Conservation (phyloP, 495 filamentous ascomycete genomes). For the Aeminium ludgeri region DNA sequence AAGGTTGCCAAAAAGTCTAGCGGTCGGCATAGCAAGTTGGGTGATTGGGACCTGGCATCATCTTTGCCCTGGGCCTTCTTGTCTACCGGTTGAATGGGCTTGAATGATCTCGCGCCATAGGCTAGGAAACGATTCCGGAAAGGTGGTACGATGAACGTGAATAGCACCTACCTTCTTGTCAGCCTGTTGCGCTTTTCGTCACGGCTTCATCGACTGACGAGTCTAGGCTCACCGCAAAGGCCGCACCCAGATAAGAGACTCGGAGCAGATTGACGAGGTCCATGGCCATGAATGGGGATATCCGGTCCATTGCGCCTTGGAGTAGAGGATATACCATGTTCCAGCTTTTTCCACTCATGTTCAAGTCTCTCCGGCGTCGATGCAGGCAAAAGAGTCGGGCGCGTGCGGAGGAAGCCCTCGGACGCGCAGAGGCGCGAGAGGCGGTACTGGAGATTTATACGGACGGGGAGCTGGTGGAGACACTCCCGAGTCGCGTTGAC, state of each 20-base stretch:
- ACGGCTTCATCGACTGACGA: background rate
- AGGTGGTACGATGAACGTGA: constrained; percentile 34
- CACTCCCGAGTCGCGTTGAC: too few relatives aligned
- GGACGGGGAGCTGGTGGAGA: too few relatives aligned
- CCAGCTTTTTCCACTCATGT: too few relatives aligned
- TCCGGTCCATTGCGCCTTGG: too few relatives aligned
- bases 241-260: constrained; percentile 4
- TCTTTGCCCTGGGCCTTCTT: background rate
- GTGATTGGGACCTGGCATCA: background rate
- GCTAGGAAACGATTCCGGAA: constrained; percentile 37
- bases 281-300: background rate
- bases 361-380: too few relatives aligned
- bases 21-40: background rate
- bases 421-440: too few relatives aligned
- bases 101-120: constrained; percentile 40
- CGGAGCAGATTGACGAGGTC: constrained; percentile 10
- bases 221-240: constrained; percentile 6
- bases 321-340: too few relatives aligned
- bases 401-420: too few relatives aligned
- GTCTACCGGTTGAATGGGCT: background rate
- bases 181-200: constrained; percentile 3
- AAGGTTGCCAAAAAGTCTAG: constrained; percentile 38
- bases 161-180: constrained; percentile 33
- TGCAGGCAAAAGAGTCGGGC: too few relatives aligned
- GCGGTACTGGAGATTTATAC: too few relatives aligned